Evolutionary conservation across 768 basidiomycete species (phyloP), one percentile per base, ranked within the genome.

Genomic region (Pleurotus ostreatus): DNA sequence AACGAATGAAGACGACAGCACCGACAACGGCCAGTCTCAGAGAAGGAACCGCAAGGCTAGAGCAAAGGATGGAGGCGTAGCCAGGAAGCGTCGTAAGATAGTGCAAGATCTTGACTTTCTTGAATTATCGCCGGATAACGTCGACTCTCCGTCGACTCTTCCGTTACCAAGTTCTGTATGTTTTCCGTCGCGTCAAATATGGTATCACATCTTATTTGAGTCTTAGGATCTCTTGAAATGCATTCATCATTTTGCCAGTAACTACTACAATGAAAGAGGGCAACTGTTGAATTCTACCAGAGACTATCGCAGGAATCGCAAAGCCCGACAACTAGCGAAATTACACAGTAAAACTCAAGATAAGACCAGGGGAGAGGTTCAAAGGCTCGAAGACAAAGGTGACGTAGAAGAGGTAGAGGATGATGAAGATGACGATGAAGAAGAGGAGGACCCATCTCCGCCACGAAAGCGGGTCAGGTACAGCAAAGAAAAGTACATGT

Each of bases 251-350:
- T 75, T 76, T 56, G 73, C 80, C 20, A 71, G 66, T 53, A 65
- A 65, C 26, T 85, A 86, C 65, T 92, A 90, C 61, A 71, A 72
- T 18, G 82, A 84, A 60, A 73, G 76, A 55, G 87, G 84, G 0
- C 79, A 89, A 59, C 67, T 90, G 2, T 68, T 74, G 16, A 78
- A 89, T 58, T 72, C 68, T 9, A 71, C 79, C 13, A 76, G 74
- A 54, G 66, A 78, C 41, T 79, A 73, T 57, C 78, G 82, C 11
- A 70, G 64, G 57, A 71, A 70, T n/a, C 37, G 62, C 75, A 67
- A 65, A 82, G 72, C 60, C 59, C 57, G 58, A 66, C 44, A 47
- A n/a, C 45, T 60, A 58, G 56, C 43, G 57, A 30, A 49, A 57
- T 39, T 51, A 61, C 47, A 55, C 57, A 48, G 55, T 60, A 48